phyloP scores from a whole-genome alignment of 176 grass and related monocot species.

The Hordeum marinum region DNA sequence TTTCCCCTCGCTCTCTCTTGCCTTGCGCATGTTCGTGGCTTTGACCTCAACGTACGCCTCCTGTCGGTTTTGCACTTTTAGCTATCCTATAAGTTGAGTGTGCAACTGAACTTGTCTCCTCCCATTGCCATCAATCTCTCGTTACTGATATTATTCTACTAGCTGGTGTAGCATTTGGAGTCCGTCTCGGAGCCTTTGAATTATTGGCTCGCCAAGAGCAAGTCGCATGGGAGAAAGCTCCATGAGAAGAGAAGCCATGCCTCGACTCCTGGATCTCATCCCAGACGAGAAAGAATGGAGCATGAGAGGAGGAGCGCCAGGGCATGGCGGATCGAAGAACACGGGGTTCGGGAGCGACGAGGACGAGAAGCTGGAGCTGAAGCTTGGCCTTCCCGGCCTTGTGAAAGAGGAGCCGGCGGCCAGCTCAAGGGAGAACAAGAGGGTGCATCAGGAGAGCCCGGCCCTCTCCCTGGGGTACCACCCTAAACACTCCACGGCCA shows the following conservation, averaged over 20 bases:
- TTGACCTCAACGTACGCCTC: conserved; percentile 15
- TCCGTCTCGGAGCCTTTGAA: conserved; percentile 9
- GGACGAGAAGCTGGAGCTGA: conserved; percentile 79
- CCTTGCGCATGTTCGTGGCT: conserved; percentile 11
- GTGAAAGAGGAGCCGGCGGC: conserved; percentile 3
- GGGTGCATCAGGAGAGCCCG: conserved; percentile 31
- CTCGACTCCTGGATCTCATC: conserved; percentile 80
- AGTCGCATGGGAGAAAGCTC: conserved; percentile 55
- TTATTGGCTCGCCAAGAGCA: conserved; percentile 19
- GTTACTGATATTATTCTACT: neutral
- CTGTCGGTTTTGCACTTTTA: conserved; percentile 1
- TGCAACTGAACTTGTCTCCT: conserved; percentile 14
- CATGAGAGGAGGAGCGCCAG: conserved; percentile 6
- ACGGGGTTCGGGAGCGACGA: conserved; percentile 34
- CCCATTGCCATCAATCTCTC: conserved; percentile 14
- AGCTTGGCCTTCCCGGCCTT: conserved; percentile 72
- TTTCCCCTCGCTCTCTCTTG: neutral
- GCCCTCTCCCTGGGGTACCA: conserved; percentile 56
- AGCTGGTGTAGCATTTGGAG: neutral
- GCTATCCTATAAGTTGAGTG: conserved; percentile 48
- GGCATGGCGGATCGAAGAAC: conserved; percentile 10
- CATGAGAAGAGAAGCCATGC: conserved; percentile 31
- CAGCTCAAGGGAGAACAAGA: neutral
- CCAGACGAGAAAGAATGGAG: conserved; percentile 61
- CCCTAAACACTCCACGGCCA: conserved; percentile 24